Evolutionary conservation across 345 rosid genomes (phyloP).

Genomic region (Hypericum perforatum): DNA sequence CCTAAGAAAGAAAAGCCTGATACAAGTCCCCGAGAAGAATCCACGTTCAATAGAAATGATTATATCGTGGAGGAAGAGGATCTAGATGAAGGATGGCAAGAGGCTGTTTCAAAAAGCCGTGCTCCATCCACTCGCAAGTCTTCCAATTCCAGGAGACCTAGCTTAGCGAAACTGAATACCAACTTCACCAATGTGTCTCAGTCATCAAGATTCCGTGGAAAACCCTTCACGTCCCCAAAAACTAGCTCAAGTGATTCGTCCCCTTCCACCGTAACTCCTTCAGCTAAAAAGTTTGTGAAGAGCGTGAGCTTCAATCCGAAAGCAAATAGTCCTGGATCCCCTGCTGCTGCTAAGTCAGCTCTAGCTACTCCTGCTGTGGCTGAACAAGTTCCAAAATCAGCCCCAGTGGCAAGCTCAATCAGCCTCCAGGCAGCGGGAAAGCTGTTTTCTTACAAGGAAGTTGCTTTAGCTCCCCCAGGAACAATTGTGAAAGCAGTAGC

Average conservation of each 20-base stretch:
- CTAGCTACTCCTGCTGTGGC: conserved; percentile 37
- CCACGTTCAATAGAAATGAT: conserved; percentile 20
- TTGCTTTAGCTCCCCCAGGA: conserved; percentile 96
- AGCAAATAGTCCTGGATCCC: conserved; percentile 23
- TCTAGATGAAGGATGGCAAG: conserved; percentile 98
- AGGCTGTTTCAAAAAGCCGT: conserved; percentile 89
- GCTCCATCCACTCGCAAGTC: conserved; percentile 58
- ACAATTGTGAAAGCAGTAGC: conserved; percentile 80
- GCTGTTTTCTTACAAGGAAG: conserved; percentile 93
- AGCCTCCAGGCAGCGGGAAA: conserved; percentile 73
- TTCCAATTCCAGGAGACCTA: conserved; percentile 61
- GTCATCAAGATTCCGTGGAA: conserved; percentile 62
- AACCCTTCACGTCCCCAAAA: conserved; percentile 52
- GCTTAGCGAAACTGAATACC: conserved; percentile 79
- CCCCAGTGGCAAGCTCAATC: conserved; percentile 38
- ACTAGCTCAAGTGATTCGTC: conserved; percentile 38
- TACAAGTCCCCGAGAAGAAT: conserved; percentile 34
- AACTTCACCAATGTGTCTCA: conserved; percentile 62
- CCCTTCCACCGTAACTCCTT: conserved; percentile 31
- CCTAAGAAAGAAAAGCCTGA: conserved; percentile 39
- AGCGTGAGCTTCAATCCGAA: conserved; percentile 73
- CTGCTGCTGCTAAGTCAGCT: conserved; percentile 42
- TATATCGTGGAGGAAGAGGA: conserved; percentile 36
- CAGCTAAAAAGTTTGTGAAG: conserved; percentile 52
- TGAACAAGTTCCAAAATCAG: conserved; percentile 44